Evolutionary conservation across 2,329 filamentous ascomycete genomes (phyloP).

Genomic region (Dothideomycetes sp.): DNA sequence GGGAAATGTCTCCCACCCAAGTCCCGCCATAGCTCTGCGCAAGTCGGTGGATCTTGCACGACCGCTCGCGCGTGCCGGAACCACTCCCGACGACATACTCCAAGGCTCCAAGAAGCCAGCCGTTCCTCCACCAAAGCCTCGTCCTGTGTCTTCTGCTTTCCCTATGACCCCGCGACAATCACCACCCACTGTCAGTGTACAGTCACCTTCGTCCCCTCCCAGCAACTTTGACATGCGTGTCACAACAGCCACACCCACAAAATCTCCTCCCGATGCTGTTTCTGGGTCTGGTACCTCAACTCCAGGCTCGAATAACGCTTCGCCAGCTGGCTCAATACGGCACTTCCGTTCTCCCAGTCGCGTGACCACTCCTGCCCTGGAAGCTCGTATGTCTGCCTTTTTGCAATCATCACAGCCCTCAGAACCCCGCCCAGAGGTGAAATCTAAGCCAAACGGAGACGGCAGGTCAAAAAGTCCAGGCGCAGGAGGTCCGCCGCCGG

Average conservation of each 20-base stretch:
- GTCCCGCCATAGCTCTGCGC: conserved; percentile 8
- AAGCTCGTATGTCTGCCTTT: conserved; percentile 30
- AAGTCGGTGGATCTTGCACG: conserved; percentile 36
- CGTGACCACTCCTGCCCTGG: conserved; percentile 32
- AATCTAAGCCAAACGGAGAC: neutral
- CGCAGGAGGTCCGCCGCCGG: conserved; percentile 55
- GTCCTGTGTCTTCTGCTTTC: conserved; percentile 41
- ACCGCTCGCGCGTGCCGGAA: conserved; percentile 11
- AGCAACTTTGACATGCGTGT: conserved; percentile 28
- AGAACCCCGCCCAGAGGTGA: neutral
- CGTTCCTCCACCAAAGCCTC: conserved; percentile 29
- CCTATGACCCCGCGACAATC: conserved; percentile 39
- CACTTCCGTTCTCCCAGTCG: conserved; percentile 32
- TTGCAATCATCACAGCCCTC: conserved; percentile 21
- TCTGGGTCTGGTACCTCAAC: conserved; percentile 18
- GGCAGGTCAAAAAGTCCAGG: conserved; percentile 10
- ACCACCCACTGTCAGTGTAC: conserved; percentile 57
- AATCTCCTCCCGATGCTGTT: conserved; percentile 11
- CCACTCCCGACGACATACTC: conserved; percentile 24
- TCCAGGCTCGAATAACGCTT: conserved; percentile 19
- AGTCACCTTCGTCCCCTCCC: conserved; percentile 62
- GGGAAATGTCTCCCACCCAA: conserved; percentile 4
- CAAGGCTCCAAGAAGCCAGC: conserved; percentile 20
- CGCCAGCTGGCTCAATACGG: conserved; percentile 17
- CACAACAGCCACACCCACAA: conserved; percentile 9